These are phyloP conservation scores for Didymella glomerata DNA, from an alignment of 2,329 filamentous ascomycete genomes.

Conservation along the genomic window DNA sequence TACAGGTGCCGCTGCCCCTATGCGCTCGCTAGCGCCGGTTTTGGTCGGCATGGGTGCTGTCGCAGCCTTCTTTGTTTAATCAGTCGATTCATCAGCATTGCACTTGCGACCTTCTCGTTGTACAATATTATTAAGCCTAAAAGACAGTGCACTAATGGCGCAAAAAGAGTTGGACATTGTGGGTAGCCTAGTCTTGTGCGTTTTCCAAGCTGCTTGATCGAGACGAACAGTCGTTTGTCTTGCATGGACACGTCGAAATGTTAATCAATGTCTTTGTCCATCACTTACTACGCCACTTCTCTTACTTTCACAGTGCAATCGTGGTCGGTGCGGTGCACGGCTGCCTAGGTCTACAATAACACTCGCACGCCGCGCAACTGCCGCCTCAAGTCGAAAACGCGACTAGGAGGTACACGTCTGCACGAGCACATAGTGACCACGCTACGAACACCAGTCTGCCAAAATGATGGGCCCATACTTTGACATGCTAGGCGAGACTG, in stretches of 20 bases:
- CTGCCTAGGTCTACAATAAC: not conserved
- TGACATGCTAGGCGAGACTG: constrained; percentile 34
- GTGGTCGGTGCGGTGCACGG: not conserved
- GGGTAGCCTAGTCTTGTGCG: not conserved
- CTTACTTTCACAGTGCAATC: constrained; percentile 3
- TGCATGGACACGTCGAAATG: not conserved
- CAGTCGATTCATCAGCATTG: not conserved
- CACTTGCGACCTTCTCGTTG: not conserved
- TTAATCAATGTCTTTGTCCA: constrained; percentile 9
- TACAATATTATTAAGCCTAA: not conserved
- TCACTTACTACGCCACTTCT: not conserved
- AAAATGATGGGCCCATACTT: constrained; percentile 21
- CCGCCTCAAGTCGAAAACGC: not conserved
- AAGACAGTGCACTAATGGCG: not conserved
- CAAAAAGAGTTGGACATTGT: not conserved
- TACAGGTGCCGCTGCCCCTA: constrained; percentile 31
- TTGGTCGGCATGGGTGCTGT: constrained; percentile 43
- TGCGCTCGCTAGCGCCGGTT: constrained; percentile 34
- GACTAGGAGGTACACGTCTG: not conserved
- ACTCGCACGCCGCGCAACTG: not conserved
- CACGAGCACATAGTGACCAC: not conserved
- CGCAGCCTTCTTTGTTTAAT: constrained; percentile 36
- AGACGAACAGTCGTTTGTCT: not conserved
- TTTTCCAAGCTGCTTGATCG: constrained; percentile 1
- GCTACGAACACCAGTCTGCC: not conserved